Conservation (phyloP, 2,329 filamentous ascomycete genomes). For the Colletotrichum viniferum region DNA sequence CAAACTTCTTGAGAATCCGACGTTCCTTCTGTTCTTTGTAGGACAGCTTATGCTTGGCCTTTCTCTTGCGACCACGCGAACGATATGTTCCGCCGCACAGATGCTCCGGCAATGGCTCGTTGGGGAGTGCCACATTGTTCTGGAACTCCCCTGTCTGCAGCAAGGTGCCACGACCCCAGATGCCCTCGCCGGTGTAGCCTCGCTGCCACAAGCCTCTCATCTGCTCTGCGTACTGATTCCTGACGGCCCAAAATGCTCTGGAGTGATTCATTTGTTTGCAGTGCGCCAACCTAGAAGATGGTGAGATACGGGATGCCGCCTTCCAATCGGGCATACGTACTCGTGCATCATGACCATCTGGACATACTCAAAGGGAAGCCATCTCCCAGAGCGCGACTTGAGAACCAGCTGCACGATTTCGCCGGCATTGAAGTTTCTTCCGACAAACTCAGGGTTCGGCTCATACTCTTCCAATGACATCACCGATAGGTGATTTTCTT, state of each 20-base stretch:
- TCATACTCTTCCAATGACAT: slow-evolving; percentile 81
- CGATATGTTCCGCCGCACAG: slow-evolving; percentile 83
- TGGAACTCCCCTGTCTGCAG: slow-evolving; percentile 67
- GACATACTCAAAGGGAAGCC: slow-evolving; percentile 83
- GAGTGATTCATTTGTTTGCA: slow-evolving; percentile 94
- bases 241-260: slow-evolving; percentile 78
- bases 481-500: slow-evolving; percentile 65
- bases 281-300: slow-evolving; percentile 69
- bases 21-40: slow-evolving; percentile 77
- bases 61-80: slow-evolving; percentile 58
- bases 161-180: slow-evolving; percentile 77
- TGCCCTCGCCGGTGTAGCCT: slow-evolving; percentile 78
- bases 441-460: slow-evolving; percentile 81
- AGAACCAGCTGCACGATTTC: slow-evolving; percentile 87
- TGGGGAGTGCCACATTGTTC: slow-evolving; percentile 52
- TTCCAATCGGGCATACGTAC: slow-evolving; percentile 29
- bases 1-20: slow-evolving; percentile 78
- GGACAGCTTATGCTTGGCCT: slow-evolving; percentile 59
- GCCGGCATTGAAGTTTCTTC: slow-evolving; percentile 89
- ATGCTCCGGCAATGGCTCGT: slow-evolving; percentile 69
- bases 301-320: slow-evolving; percentile 4
- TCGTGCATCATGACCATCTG: slow-evolving; percentile 98
- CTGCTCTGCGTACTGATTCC: slow-evolving; percentile 73
- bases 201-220: slow-evolving; percentile 74
- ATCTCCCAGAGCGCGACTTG: slow-evolving; percentile 67